These are phyloP conservation scores for Axilococcus clingmanii DNA, from an alignment of 139 green algal species.

Conservation along the genomic window DNA sequence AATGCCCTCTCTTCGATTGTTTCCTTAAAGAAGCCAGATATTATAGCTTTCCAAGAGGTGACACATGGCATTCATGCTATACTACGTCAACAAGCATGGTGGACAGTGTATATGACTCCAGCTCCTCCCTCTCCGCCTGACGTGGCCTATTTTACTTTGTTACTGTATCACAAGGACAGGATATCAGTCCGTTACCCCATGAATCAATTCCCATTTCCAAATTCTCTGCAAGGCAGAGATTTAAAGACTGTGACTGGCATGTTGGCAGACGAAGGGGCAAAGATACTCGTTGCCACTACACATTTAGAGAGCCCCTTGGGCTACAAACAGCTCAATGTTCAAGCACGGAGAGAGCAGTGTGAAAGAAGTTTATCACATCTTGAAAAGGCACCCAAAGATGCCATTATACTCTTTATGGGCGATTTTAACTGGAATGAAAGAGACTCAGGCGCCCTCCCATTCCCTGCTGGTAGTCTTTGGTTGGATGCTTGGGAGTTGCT, in stretches of 20 bases:
- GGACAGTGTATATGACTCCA: slow-evolving; percentile 19
- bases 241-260: slow-evolving; percentile 13
- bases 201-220: slow-evolving; percentile 32
- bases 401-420: slow-evolving; percentile 23
- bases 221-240: slow-evolving; percentile 36
- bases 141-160: slow-evolving; percentile 43
- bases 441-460: slow-evolving; percentile 19
- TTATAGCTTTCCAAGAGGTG: slow-evolving; percentile 57
- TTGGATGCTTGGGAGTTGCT: slow-evolving; percentile 8
- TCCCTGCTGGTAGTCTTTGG: slow-evolving; percentile 41
- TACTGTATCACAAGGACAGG: slow-evolving; percentile 29
- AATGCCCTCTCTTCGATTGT: slow-evolving; percentile 16
- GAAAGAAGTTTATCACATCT: slow-evolving; percentile 15
- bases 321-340: slow-evolving; percentile 10
- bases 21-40: slow-evolving; percentile 20
- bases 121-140: background rate
- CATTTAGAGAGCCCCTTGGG: slow-evolving; percentile 47
- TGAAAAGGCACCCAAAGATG: background rate
- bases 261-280: slow-evolving; percentile 1
- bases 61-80: slow-evolving; percentile 32
- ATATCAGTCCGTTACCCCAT: too few relatives aligned
- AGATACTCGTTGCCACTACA: slow-evolving; percentile 32
- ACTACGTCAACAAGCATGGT: slow-evolving; percentile 23
- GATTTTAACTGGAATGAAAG: slow-evolving; percentile 49
- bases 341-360: slow-evolving; percentile 21